Evolutionary conservation across 1,284 basidiomycete genomes (phyloP), one percentile per base, ranked within the genome.

Genomic region (Ceratobasidium sp.): DNA sequence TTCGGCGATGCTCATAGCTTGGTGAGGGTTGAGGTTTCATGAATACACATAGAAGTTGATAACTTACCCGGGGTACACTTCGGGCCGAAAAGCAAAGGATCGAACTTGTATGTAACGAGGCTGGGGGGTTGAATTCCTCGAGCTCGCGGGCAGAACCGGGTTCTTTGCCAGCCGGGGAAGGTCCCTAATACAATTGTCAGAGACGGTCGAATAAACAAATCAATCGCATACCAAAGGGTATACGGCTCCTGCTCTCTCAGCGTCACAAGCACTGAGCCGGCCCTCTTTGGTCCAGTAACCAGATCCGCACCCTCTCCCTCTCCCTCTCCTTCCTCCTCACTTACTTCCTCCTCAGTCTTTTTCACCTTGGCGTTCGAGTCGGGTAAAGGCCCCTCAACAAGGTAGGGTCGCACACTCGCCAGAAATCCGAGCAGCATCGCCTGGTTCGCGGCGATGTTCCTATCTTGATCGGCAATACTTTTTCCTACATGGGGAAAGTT

Each of bases 401-500:
- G 81, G 22, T 91, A 80, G 1, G 84, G 81, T 0, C 87, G 82
- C 10, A 88, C 91, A 10, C 91, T 92, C 17, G 88, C 84, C 55
- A 99, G 80, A 76, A 98, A 97, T 1, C 87, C 88, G 25, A 98
- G 83, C 20, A 99, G 80, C n/a, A 98, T 83, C 22, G 89, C 77
- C 77, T 99, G 96, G 78, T 99, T 98, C 10, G 91, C 89, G 13
- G 93, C 81, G 69, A 99, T 91, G 78, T 98, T 99, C 62, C 96
- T 87, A 75, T 95, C 90, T 80, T 96, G 94, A 77, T 99, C 94
- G 50, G 93, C 88, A 73, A 98, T 96, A 0, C 96, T 94, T 73
- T 91, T 93, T 32, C 96, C 96, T 74, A 91, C 91, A 81, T 99
- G 96, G 58, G 96, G 96, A 75, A 98, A 99, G 77, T 98, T 98